These are phyloP conservation scores for Aspergillus intermedius DNA, from an alignment of 2,329 filamentous ascomycete species.

Conservation along the genomic window DNA sequence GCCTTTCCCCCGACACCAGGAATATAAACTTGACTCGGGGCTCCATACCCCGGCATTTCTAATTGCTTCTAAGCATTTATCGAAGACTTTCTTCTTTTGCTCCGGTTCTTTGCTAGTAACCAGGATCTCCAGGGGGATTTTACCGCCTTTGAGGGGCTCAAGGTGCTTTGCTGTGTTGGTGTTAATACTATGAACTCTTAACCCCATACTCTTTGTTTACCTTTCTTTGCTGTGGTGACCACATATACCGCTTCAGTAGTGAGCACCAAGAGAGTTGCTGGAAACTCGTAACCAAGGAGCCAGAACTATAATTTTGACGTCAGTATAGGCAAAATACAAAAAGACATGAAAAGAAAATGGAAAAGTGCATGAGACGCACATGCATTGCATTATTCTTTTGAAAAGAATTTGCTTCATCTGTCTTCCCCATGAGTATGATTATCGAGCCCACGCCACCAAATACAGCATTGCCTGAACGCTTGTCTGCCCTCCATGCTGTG, in stretches of 20 bases:
- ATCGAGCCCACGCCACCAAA: constrained; percentile 86
- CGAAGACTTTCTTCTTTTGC: constrained; percentile 84
- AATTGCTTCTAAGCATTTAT: constrained; percentile 76
- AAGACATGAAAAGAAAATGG: neutral
- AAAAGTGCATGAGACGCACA: constrained; percentile 49
- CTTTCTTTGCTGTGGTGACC: constrained; percentile 95
- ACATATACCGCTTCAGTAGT: constrained; percentile 84
- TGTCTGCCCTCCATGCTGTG: constrained; percentile 92
- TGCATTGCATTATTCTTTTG: constrained; percentile 97
- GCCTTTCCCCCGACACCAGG: neutral
- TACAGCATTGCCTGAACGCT: constrained; percentile 74
- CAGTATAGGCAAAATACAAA: neutral
- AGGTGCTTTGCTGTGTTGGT: constrained; percentile 70
- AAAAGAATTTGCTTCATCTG: constrained; percentile 77
- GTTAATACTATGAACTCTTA: no score
- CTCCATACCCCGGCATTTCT: constrained; percentile 72
- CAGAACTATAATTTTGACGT: constrained; percentile 63
- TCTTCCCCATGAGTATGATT: constrained; percentile 88
- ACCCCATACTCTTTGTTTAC: constrained; percentile 40
- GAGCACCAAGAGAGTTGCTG: constrained; percentile 87
- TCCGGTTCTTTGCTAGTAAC: constrained; percentile 86
- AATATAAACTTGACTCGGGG: constrained; percentile 16
- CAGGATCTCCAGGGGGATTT: constrained; percentile 85
- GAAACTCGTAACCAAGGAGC: constrained; percentile 97
- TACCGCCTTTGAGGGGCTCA: constrained; percentile 83